Evolutionary conservation across 352 stramenopile genomes (phyloP), one percentile per base, ranked within the genome.

Genomic region (Pythium folliculosum): DNA sequence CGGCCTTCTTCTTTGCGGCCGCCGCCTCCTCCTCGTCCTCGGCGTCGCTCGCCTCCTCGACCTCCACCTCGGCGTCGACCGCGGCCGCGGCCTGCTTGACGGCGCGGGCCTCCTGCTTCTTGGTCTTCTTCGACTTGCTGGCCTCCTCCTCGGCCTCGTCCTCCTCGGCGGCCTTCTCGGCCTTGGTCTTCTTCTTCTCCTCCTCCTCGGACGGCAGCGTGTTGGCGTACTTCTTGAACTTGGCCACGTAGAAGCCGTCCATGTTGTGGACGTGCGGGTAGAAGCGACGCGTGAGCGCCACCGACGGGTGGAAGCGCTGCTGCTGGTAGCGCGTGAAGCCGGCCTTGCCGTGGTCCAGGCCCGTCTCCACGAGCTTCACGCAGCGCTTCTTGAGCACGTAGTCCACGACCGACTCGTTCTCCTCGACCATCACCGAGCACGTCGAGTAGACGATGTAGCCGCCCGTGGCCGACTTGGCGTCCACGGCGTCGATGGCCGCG

Each of bases 251-350:
- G 80, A 99, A 99, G 43, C 98, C 98, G 80, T 99, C 98, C 97
- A 99, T 99, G 82, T 99, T 99, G 87, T 99, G 98, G 71, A 97
- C 97, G 75, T 99, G 98, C 45, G 98, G 98, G 82, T 99, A 99
- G 75, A 99, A 99, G 58, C 98, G 87, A 37, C 96, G 77, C 43
- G 97, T 99, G 45, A 99, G 81, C 22, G 87, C 84, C 68, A 99
- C 74, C 21, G 92, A 98, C 22, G 97, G 97, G 81, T 99, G 97
- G 84, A 99, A 99, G 60, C 97, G 86, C 69, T 98, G 96, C 72
- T 99, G 89, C 74, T 98, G 92, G 80, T 98, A 99, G 54, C 88
- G 84, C 17, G 89, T 96, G 68, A 98, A 96, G 38, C 93, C 93
- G 8, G 89, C 75, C 63, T 93, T 96, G 81, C 97, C 98, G 83